Evolutionary conservation across 257 asterid genomes (phyloP).

Genomic region (Rhazya stricta): DNA sequence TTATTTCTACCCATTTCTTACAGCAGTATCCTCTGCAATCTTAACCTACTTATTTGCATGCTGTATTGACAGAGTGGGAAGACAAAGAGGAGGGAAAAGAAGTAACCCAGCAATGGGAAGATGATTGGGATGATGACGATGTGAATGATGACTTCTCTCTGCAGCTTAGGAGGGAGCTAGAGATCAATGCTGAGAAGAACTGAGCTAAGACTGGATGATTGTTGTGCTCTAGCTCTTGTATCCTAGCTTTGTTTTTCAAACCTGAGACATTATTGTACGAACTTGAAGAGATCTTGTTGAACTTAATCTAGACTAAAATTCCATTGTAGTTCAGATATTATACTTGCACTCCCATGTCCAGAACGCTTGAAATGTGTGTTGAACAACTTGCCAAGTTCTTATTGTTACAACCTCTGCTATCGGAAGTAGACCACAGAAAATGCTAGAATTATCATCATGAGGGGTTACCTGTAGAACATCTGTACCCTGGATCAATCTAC

Average conservation of each 20-base stretch:
- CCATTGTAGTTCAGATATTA: background rate
- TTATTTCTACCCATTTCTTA: too few relatives aligned
- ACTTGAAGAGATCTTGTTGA: too few relatives aligned
- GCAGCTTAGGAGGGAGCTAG: constrained; percentile 84
- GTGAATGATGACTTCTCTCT: constrained; percentile 85
- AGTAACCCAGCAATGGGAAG: constrained; percentile 87
- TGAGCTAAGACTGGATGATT: constrained; percentile 23
- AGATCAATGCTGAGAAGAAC: constrained; percentile 59
- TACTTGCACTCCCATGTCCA: background rate
- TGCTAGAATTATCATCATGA: too few relatives aligned
- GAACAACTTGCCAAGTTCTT: too few relatives aligned
- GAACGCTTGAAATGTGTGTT: too few relatives aligned
- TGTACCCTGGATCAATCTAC: too few relatives aligned
- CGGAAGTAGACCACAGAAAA: too few relatives aligned
- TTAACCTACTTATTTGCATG: background rate
- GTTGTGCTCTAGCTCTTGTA: background rate
- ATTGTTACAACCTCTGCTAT: too few relatives aligned
- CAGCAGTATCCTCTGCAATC: background rate
- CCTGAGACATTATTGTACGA: background rate
- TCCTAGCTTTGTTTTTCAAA: background rate
- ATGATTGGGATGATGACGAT: constrained; percentile 96
- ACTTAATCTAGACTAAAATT: background rate
- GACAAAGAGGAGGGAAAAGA: constrained; percentile 69
- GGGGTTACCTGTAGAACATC: too few relatives aligned
- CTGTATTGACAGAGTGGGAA: constrained; percentile 53